Conservation (phyloP, 768 basidiomycete species). For the Tricholoma furcatifolium region DNA sequence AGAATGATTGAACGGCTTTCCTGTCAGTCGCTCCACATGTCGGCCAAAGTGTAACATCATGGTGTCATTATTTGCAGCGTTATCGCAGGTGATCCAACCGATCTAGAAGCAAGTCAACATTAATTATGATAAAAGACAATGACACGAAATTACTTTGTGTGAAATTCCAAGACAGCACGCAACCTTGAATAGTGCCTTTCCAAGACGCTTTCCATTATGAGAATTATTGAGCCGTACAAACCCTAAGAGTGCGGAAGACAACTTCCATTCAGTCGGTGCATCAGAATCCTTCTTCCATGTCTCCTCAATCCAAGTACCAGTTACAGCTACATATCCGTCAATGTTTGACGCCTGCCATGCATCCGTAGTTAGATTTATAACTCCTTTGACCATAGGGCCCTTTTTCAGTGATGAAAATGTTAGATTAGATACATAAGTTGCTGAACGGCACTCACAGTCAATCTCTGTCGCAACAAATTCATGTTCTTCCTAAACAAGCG, state of each 20-base stretch:
- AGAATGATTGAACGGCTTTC: background rate
- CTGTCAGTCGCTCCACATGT: background rate
- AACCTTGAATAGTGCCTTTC: conserved; percentile 38
- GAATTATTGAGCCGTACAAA: conserved; percentile 36
- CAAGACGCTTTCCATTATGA: conserved; percentile 34
- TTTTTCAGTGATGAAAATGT: background rate
- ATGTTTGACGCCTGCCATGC: conserved; percentile 39
- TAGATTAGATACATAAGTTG: background rate
- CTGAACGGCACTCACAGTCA: no score
- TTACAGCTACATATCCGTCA: conserved; percentile 38
- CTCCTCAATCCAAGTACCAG: conserved; percentile 37
- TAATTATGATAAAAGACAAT: background rate
- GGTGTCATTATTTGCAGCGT: no score
- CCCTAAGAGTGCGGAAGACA: conserved; percentile 29
- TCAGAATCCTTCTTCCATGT: background rate
- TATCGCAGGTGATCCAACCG: no score
- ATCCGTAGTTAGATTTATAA: conserved; percentile 35
- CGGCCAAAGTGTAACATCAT: conserved; percentile 4
- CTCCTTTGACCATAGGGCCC: background rate
- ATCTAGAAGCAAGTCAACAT: background rate
- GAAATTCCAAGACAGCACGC: conserved; percentile 21
- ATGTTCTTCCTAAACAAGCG: no score
- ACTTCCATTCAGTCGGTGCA: conserved; percentile 22
- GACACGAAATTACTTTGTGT: background rate
- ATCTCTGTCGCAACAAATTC: no score